These are phyloP conservation scores for Magnolia changhungtana DNA, from an alignment of 164 flowering plant species.

Conservation along the genomic window DNA sequence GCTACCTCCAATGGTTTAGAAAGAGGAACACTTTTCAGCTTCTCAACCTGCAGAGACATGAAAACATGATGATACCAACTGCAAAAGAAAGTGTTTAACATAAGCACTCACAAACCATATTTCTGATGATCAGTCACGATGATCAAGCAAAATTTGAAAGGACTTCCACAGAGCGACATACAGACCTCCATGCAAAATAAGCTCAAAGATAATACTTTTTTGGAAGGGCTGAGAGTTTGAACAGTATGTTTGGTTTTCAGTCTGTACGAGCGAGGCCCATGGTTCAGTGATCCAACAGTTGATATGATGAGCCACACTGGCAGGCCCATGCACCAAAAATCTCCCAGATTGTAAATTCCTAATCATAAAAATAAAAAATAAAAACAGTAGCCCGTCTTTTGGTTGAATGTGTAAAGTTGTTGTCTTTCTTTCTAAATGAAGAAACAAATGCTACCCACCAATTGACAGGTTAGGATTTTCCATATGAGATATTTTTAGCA, in stretches of 20 bases:
- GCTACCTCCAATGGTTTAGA: slow-evolving; percentile 68
- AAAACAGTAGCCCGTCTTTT: neutral
- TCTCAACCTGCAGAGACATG: slow-evolving; percentile 62
- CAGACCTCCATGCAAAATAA: neutral
- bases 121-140: no score
- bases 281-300: neutral
- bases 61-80: neutral
- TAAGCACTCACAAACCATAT: no score
- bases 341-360: neutral
- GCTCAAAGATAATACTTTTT: neutral
- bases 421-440: neutral
- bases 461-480: neutral
- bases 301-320: neutral
- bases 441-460: neutral
- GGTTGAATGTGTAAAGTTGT: neutral
- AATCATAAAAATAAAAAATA: no score
- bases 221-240: neutral
- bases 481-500: neutral
- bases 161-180: neutral
- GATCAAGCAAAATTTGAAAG: neutral
- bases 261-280: neutral
- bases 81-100: neutral
- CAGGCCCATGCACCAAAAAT: neutral
- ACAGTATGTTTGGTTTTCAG: neutral
- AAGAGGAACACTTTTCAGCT: slow-evolving; percentile 50